A percentile compares a stretch with the other conserved stretches of the same genome.
Conservation (phyloP, 768 basidiomycete genomes). For the Filobasidium wieringae region DNA sequence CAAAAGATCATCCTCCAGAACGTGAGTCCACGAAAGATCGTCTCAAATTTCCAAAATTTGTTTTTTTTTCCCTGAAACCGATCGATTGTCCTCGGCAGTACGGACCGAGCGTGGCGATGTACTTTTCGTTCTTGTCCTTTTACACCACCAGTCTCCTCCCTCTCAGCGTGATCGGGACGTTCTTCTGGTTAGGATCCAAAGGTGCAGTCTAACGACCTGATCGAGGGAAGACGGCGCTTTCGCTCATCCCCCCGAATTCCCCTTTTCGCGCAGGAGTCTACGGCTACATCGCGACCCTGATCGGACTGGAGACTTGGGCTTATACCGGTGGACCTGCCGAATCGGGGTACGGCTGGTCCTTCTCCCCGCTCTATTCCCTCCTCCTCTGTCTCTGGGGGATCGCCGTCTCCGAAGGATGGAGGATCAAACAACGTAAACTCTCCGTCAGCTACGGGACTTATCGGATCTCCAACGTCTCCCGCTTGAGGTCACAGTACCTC, state of each 20-base stretch:
- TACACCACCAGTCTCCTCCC: slow-evolving; percentile 71
- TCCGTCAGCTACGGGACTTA: slow-evolving; percentile 70
- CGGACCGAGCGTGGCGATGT: slow-evolving; percentile 61
- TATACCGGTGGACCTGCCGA: background rate
- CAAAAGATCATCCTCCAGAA: slow-evolving; percentile 64
- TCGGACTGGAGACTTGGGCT: slow-evolving; percentile 7
- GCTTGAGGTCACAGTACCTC: slow-evolving; percentile 31
- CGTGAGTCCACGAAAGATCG: slow-evolving; percentile 45
- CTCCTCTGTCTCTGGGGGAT: slow-evolving; percentile 73
- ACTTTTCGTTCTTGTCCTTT: slow-evolving; percentile 75
- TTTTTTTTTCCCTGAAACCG: background rate
- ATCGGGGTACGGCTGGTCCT: slow-evolving; percentile 43
- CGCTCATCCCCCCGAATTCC: background rate
- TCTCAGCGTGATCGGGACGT: slow-evolving; percentile 58
- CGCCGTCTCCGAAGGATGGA: slow-evolving; percentile 74
- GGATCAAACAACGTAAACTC: slow-evolving; percentile 69
- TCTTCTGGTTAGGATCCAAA: slow-evolving; percentile 51
- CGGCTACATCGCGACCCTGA: slow-evolving; percentile 11
- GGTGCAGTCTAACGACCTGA: background rate
- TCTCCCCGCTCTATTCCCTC: slow-evolving; percentile 63
- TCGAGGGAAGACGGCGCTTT: background rate
- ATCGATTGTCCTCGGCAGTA: slow-evolving; percentile 42
- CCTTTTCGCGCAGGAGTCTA: background rate
- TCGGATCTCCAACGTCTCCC: slow-evolving; percentile 42
- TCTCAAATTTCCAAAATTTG: background rate